These are phyloP conservation scores for Spinacia oleracea DNA, from an alignment of 179 eudicot genomes.

Conservation along the genomic window DNA sequence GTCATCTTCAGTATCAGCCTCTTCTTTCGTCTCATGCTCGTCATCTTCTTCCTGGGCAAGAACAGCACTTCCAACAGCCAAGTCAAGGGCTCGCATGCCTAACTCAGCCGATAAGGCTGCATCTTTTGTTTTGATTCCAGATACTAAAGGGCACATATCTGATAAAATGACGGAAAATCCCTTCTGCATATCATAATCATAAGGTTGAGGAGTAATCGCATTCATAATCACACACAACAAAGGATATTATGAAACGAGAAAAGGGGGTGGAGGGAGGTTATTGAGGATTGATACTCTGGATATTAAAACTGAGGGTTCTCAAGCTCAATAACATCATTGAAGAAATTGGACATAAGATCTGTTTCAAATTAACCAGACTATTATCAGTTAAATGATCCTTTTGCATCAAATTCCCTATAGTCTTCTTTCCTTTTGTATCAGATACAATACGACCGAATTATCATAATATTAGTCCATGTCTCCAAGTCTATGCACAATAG, in stretches of 20 bases:
- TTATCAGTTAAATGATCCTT: too few relatives aligned
- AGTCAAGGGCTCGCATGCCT: constrained; percentile 84
- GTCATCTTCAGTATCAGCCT: constrained; percentile 26
- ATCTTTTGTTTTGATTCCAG: constrained; percentile 81
- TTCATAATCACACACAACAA: not conserved
- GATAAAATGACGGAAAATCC: constrained; percentile 89
- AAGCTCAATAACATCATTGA: too few relatives aligned
- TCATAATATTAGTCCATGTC: not conserved
- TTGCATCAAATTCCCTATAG: too few relatives aligned
- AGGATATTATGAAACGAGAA: not conserved
- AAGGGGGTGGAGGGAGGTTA: too few relatives aligned
- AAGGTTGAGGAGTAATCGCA: not conserved
- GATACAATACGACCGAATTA: not conserved
- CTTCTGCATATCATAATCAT: constrained; percentile 46
- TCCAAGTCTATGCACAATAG: not conserved
- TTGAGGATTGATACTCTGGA: not conserved
- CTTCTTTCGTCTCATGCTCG: constrained; percentile 18
- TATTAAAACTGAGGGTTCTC: too few relatives aligned
- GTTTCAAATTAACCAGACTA: too few relatives aligned
- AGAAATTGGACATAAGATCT: too few relatives aligned
- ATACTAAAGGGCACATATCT: constrained; percentile 91
- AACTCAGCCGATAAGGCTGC: constrained; percentile 87
- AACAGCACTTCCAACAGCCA: constrained; percentile 65
- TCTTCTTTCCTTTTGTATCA: too few relatives aligned
- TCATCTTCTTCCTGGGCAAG: constrained; percentile 25